Evolutionary conservation across 441 rosid species (phyloP).

Genomic region (Bocquillonia castaneifolia): DNA sequence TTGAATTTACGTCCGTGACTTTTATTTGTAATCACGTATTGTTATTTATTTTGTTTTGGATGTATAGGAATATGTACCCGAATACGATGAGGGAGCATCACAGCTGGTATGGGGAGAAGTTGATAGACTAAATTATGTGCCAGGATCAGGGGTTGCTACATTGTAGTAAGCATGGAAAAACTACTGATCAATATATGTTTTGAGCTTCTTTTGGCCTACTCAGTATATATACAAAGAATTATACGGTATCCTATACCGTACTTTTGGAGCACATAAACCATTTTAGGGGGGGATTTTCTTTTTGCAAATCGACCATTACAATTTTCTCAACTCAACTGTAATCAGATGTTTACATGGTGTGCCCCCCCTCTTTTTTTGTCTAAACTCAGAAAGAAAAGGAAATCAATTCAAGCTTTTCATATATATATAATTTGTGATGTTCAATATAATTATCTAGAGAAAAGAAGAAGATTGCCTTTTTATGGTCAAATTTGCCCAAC

Average conservation of each 20-base stretch:
- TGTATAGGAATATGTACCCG: slow-evolving; percentile 80
- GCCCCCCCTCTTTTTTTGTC: background rate
- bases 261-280: background rate
- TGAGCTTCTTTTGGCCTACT: slow-evolving; percentile 7
- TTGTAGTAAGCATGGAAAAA: slow-evolving; percentile 3
- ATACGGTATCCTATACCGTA: slow-evolving; percentile 22
- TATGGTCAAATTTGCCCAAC: too few species aligned
- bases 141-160: slow-evolving; percentile 61
- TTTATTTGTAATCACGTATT: too few species aligned
- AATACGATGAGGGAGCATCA: slow-evolving; percentile 66
- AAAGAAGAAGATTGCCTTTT: background rate
- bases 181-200: too few species aligned
- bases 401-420: slow-evolving; percentile 1
- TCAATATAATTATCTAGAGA: background rate
- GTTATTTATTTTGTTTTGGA: background rate
- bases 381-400: slow-evolving; percentile 1
- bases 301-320: slow-evolving; percentile 15
- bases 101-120: slow-evolving; percentile 83
- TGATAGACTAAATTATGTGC: slow-evolving; percentile 50
- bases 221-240: slow-evolving; percentile 16
- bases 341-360: background rate
- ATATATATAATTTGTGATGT: too few species aligned
- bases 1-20: too few species aligned
- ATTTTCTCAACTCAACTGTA: background rate
- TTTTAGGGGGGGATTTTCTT: background rate